phyloP scores from a whole-genome alignment of 2,329 filamentous ascomycete genomes.

The Fusarium sarcochroum region DNA sequence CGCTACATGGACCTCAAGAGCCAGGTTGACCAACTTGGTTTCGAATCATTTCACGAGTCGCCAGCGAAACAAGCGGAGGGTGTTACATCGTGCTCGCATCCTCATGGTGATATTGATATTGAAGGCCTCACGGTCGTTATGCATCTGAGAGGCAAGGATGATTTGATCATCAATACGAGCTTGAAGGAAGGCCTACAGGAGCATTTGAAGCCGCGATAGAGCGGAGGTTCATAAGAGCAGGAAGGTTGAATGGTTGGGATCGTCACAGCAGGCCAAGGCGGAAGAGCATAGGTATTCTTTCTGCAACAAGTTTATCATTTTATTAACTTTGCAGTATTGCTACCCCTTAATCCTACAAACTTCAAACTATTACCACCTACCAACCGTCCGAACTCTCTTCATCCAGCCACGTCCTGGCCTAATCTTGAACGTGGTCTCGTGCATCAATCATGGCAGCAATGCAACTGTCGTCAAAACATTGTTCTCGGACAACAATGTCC shows the following conservation, averaged over 20 bases:
- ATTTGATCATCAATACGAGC: slow-evolving; percentile 67
- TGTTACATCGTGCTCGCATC: slow-evolving; percentile 38
- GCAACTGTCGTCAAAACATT: slow-evolving; percentile 2
- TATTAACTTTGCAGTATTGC: background rate
- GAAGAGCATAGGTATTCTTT: slow-evolving; percentile 4
- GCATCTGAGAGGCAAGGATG: slow-evolving; percentile 64
- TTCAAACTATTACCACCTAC: background rate
- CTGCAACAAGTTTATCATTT: slow-evolving; percentile 3
- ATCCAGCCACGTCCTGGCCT: background rate
- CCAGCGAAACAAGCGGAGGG: slow-evolving; percentile 33
- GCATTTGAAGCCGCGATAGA: slow-evolving; percentile 20
- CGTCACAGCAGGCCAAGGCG: slow-evolving; percentile 7
- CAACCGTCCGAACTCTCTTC: background rate
- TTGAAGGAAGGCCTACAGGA: slow-evolving; percentile 53
- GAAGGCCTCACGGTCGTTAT: slow-evolving; percentile 66
- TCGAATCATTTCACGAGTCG: slow-evolving; percentile 52
- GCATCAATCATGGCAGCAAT: background rate
- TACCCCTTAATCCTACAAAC: background rate
- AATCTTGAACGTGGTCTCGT: background rate
- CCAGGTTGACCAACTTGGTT: slow-evolving; percentile 59
- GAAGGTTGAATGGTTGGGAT: slow-evolving; percentile 10
- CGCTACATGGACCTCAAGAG: slow-evolving; percentile 58
- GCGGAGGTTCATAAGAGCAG: background rate
- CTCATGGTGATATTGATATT: slow-evolving; percentile 58
- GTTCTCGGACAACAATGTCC: slow-evolving; percentile 1